Evolutionary conservation across 2,329 filamentous ascomycete species (phyloP).

Genomic region (Ceratocystis huliohia): DNA sequence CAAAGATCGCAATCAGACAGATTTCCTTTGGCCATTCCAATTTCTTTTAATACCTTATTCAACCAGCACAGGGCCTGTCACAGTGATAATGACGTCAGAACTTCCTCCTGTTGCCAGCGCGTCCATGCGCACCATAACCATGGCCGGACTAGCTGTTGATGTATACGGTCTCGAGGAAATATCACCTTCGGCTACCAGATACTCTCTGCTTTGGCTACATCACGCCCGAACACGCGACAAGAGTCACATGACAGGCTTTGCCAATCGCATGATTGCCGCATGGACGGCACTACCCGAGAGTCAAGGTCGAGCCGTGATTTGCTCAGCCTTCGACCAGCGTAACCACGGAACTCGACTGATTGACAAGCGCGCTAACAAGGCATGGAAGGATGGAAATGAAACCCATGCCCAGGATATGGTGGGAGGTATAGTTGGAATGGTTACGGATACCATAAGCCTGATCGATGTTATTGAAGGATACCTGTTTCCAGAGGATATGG

Average conservation of each 20-base stretch:
- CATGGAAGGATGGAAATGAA: slow-evolving; percentile 64
- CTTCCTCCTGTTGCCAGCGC: slow-evolving; percentile 32
- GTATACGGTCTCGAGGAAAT: slow-evolving; percentile 74
- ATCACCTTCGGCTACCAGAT: slow-evolving; percentile 32
- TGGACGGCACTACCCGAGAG: slow-evolving; percentile 42
- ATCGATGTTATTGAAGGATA: slow-evolving; percentile 70
- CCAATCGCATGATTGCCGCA: slow-evolving; percentile 51
- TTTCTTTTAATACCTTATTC: background rate
- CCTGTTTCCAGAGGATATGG: slow-evolving; percentile 43
- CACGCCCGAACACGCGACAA: slow-evolving; percentile 64
- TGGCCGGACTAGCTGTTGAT: slow-evolving; percentile 66
- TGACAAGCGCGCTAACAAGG: slow-evolving; percentile 54
- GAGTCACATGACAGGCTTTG: slow-evolving; percentile 63
- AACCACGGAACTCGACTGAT: slow-evolving; percentile 74
- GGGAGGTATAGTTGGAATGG: slow-evolving; percentile 57
- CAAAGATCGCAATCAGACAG: background rate
- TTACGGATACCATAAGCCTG: slow-evolving; percentile 59
- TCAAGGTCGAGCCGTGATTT: slow-evolving; percentile 52
- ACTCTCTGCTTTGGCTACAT: slow-evolving; percentile 83
- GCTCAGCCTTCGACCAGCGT: slow-evolving; percentile 77
- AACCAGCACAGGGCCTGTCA: background rate
- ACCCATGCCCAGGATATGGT: slow-evolving; percentile 90
- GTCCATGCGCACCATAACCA: slow-evolving; percentile 53
- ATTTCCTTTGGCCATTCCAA: background rate
- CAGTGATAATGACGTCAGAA: slow-evolving; percentile 7